These are phyloP conservation scores for Colletotrichum cordylinicola DNA, from an alignment of 2,329 filamentous ascomycete genomes.

Conservation along the genomic window DNA sequence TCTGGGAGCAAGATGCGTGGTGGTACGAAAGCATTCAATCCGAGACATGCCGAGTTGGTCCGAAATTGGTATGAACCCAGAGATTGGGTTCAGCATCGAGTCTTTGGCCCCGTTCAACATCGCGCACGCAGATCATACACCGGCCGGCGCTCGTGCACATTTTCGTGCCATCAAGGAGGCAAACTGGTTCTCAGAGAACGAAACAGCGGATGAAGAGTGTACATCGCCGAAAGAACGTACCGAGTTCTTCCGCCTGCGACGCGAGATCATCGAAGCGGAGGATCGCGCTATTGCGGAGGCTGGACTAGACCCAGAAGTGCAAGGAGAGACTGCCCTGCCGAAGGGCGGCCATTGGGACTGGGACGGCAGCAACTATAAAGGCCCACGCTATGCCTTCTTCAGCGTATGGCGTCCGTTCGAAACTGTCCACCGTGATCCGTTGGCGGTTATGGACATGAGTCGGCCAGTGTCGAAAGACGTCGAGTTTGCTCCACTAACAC, in stretches of 20 bases:
- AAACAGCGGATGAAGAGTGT: background rate
- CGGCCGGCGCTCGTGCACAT: background rate
- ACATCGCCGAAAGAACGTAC: background rate
- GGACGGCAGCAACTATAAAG: constrained; percentile 5
- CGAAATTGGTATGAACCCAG: background rate
- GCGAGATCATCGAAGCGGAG: background rate
- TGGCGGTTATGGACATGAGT: constrained; percentile 13
- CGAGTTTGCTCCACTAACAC: background rate
- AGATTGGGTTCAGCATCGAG: background rate
- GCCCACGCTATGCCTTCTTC: constrained; percentile 2
- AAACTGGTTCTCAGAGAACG: background rate
- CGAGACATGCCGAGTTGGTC: constrained; percentile 1
- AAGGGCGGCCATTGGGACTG: constrained; percentile 6
- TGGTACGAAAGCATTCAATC: constrained; percentile 4
- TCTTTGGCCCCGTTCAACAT: constrained; percentile 2
- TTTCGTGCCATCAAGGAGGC: constrained; percentile 6
- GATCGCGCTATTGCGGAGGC: background rate
- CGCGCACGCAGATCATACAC: constrained; percentile 9
- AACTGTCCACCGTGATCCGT: background rate
- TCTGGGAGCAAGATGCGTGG: background rate
- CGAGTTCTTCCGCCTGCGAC: background rate
- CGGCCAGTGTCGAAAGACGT: background rate
- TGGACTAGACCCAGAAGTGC: background rate
- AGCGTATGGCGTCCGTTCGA: constrained; percentile 6
- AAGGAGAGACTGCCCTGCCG: background rate